phyloP scores from a whole-genome alignment of 1,284 basidiomycete species.

The Mycosarcoma mackinlayi region DNA sequence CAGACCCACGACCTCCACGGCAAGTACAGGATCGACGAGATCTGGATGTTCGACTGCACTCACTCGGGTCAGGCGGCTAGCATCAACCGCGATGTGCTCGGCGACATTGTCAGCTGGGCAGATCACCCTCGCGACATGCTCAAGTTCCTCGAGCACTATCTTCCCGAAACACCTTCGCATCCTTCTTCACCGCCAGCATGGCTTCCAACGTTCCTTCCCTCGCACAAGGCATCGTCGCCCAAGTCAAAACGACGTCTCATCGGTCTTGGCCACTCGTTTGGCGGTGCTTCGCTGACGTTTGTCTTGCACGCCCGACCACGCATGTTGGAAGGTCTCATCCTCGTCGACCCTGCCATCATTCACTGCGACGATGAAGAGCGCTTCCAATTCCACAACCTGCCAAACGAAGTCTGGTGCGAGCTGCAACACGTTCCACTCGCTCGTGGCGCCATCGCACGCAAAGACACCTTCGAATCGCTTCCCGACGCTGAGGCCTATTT shows the following conservation, averaged over 20 bases:
- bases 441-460: conserved; percentile 74
- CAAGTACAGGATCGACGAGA: conserved; percentile 74
- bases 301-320: conserved; percentile 76
- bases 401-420: conserved; percentile 9
- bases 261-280: conserved; percentile 81
- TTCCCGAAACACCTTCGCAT: conserved; percentile 69
- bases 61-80: conserved; percentile 81
- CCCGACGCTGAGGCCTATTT: conserved; percentile 69
- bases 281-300: conserved; percentile 68
- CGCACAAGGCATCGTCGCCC: conserved; percentile 24
- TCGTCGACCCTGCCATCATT: conserved; percentile 82
- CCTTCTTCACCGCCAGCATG: conserved; percentile 24
- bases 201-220: conserved; percentile 44
- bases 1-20: conserved; percentile 25
- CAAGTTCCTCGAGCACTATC: conserved; percentile 76
- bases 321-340: conserved; percentile 78
- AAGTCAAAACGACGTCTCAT: conserved; percentile 70
- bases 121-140: conserved; percentile 79
- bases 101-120: conserved; percentile 76
- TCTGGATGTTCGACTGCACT: conserved; percentile 81
- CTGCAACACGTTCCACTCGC: conserved; percentile 55
- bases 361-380: conserved; percentile 56
- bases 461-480: conserved; percentile 74
- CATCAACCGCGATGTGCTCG: conserved; percentile 74
- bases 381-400: conserved; percentile 19